phyloP scores from a whole-genome alignment of 2,329 filamentous ascomycete species.

The Penicillium digitatum region DNA sequence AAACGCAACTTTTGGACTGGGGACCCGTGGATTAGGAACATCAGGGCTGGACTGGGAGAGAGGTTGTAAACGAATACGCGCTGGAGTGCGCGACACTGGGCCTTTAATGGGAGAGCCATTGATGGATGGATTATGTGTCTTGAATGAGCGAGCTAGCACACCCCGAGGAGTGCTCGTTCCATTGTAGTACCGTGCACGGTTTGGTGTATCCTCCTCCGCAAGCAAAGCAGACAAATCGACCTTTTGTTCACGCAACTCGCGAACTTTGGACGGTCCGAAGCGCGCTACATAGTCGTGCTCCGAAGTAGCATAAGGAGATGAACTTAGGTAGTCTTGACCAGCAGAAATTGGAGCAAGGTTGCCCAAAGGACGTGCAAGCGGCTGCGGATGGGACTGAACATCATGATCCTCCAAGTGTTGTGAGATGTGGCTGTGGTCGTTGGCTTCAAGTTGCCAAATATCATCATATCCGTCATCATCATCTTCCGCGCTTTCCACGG shows the following conservation, averaged over 20 bases:
- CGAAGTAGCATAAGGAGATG: slow-evolving; percentile 32
- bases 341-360: slow-evolving; percentile 23
- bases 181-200: slow-evolving; percentile 36
- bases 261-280: slow-evolving; percentile 33
- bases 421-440: slow-evolving; percentile 35
- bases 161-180: slow-evolving; percentile 32
- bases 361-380: slow-evolving; percentile 34
- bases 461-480: slow-evolving; percentile 42
- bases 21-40: not conserved
- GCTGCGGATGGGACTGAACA: slow-evolving; percentile 19
- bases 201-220: slow-evolving; percentile 34
- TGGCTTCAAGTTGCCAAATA: slow-evolving; percentile 48
- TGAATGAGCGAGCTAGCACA: slow-evolving; percentile 16
- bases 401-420: slow-evolving; percentile 26
- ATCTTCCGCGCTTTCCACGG: slow-evolving; percentile 2
- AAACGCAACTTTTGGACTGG: not conserved
- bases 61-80: slow-evolving; percentile 23
- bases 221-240: slow-evolving; percentile 35
- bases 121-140: slow-evolving; percentile 12
- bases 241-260: slow-evolving; percentile 33
- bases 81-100: slow-evolving; percentile 16
- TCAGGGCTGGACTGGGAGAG: slow-evolving; percentile 27
- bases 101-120: slow-evolving; percentile 14
- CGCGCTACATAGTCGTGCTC: slow-evolving; percentile 27
- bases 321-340: slow-evolving; percentile 20